phyloP scores from a whole-genome alignment of 345 rosid genomes.

The Aurinia saxatilis region DNA sequence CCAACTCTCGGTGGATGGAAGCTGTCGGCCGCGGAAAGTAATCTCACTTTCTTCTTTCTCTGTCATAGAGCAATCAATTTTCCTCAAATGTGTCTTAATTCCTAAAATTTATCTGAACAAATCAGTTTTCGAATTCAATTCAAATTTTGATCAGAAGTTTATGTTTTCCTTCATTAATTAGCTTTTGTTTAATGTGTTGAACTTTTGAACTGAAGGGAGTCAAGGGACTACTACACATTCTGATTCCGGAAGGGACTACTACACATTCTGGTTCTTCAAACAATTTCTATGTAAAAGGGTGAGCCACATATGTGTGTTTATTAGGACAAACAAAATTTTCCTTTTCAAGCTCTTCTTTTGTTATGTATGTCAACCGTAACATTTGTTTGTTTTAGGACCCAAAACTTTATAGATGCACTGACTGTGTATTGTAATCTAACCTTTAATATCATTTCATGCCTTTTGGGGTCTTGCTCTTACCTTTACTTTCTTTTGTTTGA shows the following conservation, averaged over 20 bases:
- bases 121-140: too few species aligned
- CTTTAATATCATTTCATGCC: background rate
- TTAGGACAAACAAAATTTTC: too few species aligned
- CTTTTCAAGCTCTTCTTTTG: too few species aligned
- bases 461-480: background rate
- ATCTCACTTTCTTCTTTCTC: conserved; percentile 5
- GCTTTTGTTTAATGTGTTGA: too few species aligned
- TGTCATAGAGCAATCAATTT: too few species aligned
- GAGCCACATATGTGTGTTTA: too few species aligned
- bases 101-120: too few species aligned
- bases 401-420: too few species aligned
- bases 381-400: background rate
- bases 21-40: conserved; percentile 95
- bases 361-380: background rate
- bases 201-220: conserved; percentile 31
- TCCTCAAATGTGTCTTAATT: background rate
- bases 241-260: conserved; percentile 88
- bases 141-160: too few species aligned
- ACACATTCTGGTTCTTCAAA: conserved; percentile 96
- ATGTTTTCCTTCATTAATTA: too few species aligned
- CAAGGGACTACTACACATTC: conserved; percentile 92
- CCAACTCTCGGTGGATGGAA: conserved; percentile 70
- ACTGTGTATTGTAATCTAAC: too few species aligned
- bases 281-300: conserved; percentile 70
- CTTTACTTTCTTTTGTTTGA: conserved; percentile 3